Evolutionary conservation across 2,329 filamentous ascomycete species (phyloP).

Genomic region (Chaetomium sp.): DNA sequence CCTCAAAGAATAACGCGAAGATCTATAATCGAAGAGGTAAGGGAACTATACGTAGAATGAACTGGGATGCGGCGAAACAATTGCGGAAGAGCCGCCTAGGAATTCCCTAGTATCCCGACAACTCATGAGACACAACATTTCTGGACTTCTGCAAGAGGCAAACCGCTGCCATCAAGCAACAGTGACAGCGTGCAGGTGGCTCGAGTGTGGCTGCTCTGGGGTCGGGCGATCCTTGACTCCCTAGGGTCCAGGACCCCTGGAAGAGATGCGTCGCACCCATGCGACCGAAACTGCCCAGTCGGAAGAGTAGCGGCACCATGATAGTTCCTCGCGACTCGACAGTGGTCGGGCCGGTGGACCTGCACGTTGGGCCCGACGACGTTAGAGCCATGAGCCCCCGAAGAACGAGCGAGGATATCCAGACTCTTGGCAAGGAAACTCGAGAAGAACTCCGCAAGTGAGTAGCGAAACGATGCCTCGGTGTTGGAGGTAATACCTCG

Average conservation of each 20-base stretch:
- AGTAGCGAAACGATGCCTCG: conserved; percentile 26
- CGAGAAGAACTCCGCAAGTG: conserved; percentile 58
- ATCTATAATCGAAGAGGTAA: too few relatives aligned
- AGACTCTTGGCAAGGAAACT: conserved; percentile 78
- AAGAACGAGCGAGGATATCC: conserved; percentile 82
- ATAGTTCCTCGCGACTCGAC: conserved; percentile 71
- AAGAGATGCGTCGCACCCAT: conserved; percentile 29
- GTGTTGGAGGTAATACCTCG: too few relatives aligned
- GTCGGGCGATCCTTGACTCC: too few relatives aligned
- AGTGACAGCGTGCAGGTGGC: too few relatives aligned
- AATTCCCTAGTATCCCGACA: too few relatives aligned
- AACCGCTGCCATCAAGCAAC: not conserved
- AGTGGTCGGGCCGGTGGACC: conserved; percentile 64
- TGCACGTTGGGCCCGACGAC: conserved; percentile 77
- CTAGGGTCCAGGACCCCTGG: not conserved
- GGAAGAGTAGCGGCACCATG: conserved; percentile 76
- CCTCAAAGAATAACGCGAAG: too few relatives aligned
- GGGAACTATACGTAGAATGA: too few relatives aligned
- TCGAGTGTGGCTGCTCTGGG: too few relatives aligned
- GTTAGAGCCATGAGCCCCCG: conserved; percentile 92
- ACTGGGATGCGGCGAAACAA: conserved; percentile 1
- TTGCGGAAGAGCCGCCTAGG: too few relatives aligned
- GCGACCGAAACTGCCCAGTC: conserved; percentile 62
- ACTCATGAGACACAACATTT: conserved; percentile 8
- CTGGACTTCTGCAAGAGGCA: not conserved